phyloP scores from a whole-genome alignment of 179 eudicot species.

The Nepenthes alata region DNA sequence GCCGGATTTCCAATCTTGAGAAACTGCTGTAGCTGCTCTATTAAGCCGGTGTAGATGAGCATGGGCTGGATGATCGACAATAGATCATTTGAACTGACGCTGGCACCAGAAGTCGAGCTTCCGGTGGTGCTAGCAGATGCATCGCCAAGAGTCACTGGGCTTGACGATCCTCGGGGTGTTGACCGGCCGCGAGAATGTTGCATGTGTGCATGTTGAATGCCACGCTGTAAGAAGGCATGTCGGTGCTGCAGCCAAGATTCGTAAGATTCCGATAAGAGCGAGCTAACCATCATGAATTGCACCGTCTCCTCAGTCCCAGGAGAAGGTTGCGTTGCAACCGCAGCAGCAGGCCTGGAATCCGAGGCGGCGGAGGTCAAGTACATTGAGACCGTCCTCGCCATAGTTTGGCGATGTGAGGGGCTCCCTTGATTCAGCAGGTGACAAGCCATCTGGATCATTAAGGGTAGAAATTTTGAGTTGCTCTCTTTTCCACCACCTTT shows the following conservation, averaged over 20 bases:
- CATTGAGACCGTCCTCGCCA: conserved; percentile 53
- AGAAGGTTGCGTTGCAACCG: conserved; percentile 35
- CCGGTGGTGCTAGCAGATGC: conserved; percentile 15
- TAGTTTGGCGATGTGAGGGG: conserved; percentile 60
- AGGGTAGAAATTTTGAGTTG: conserved; percentile 82
- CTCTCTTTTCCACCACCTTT: conserved; percentile 98
- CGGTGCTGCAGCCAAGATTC: conserved; percentile 92
- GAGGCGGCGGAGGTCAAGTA: conserved; percentile 48
- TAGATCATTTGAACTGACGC: conserved; percentile 25
- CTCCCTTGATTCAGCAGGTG: conserved; percentile 73
- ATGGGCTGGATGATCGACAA: conserved; percentile 69
- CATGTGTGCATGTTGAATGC: conserved; percentile 87
- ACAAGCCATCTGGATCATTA: conserved; percentile 93
- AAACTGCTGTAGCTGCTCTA: conserved; percentile 80
- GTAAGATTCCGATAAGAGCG: conserved; percentile 80
- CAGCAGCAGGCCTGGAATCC: conserved; percentile 35
- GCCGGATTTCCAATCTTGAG: conserved; percentile 54
- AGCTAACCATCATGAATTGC: conserved; percentile 96
- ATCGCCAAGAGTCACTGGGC: conserved; percentile 14
- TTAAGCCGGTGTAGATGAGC: conserved; percentile 87
- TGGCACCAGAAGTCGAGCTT: conserved; percentile 9
- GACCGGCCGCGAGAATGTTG: conserved; percentile 60
- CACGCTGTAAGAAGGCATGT: conserved; percentile 70
- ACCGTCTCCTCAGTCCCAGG: conserved; percentile 78
- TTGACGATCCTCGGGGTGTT: conserved; percentile 24